Conservation (phyloP, 2,329 filamentous ascomycete genomes). For the Pyrenophora teres region DNA sequence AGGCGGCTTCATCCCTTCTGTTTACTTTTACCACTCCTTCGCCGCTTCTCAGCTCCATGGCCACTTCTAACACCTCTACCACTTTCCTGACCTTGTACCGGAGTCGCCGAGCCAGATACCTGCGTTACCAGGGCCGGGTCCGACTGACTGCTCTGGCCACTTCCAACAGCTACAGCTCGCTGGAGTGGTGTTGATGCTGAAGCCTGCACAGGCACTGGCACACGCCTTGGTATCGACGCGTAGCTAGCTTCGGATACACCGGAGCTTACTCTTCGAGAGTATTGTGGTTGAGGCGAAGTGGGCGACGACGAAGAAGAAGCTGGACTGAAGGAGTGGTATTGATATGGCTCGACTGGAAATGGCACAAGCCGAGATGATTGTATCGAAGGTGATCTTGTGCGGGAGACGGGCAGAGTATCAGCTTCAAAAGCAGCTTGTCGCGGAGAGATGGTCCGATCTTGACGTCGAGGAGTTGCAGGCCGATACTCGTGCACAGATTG, state of each 20-base stretch:
- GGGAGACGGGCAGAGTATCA: conserved; percentile 16
- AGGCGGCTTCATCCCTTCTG: conserved; percentile 18
- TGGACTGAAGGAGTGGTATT: conserved; percentile 40
- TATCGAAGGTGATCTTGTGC: conserved; percentile 27
- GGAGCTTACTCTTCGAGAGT: conserved; percentile 35
- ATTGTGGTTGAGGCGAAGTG: conserved; percentile 35
- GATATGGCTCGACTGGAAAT: conserved; percentile 41
- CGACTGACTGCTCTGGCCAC: conserved; percentile 25
- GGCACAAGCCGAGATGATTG: conserved; percentile 33
- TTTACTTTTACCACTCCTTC: conserved; percentile 30
- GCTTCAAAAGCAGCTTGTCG: conserved; percentile 21
- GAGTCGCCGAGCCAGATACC: conserved; percentile 10
- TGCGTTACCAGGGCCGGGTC: conserved; percentile 27
- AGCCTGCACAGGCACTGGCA: conserved; percentile 41
- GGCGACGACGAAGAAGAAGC: conserved; percentile 27
- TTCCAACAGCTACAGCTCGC: conserved; percentile 17
- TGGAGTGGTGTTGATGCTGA: conserved; percentile 11
- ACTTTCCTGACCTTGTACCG: conserved; percentile 16
- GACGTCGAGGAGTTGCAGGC: conserved; percentile 26
- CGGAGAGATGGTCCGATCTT: conserved; percentile 24
- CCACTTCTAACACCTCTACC: conserved; percentile 24
- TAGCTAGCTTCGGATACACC: conserved; percentile 31
- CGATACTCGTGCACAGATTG: conserved; percentile 39
- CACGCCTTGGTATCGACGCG: conserved; percentile 41
- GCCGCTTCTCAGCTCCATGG: conserved; percentile 33